These are phyloP conservation scores for Camillea tinctor DNA, from an alignment of 2,329 filamentous ascomycete genomes.

Conservation along the genomic window DNA sequence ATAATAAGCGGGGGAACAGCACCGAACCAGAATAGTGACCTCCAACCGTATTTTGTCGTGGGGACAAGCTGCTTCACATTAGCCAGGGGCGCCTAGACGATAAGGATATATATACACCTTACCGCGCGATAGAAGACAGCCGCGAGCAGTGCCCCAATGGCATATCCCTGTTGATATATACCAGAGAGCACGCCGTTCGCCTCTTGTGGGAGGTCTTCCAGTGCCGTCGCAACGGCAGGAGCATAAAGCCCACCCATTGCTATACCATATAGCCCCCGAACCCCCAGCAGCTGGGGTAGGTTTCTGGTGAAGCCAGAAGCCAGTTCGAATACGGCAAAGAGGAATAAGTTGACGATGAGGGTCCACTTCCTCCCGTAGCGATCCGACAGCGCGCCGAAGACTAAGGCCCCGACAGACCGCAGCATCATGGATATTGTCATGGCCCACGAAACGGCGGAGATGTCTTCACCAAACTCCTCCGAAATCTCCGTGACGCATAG, in stretches of 20 bases:
- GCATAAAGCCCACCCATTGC: conserved; percentile 20
- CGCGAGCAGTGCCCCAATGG: conserved; percentile 11
- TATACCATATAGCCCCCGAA: conserved; percentile 18
- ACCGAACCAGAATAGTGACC: conserved; percentile 19
- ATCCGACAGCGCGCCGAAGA: conserved; percentile 15
- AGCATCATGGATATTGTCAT: conserved; percentile 20
- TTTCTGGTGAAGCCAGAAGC: conserved; percentile 16
- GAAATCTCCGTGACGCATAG: conserved; percentile 20
- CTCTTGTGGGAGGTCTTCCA: conserved; percentile 19
- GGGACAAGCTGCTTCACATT: conserved; percentile 14
- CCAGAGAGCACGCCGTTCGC: conserved; percentile 17
- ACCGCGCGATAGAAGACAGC: conserved; percentile 20
- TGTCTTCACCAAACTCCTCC: conserved; percentile 11
- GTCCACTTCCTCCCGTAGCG: conserved; percentile 18
- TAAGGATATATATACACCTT: not conserved
- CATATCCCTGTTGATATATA: conserved; percentile 13
- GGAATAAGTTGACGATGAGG: conserved; percentile 14
- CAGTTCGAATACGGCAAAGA: conserved; percentile 18
- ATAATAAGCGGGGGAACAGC: conserved; percentile 16
- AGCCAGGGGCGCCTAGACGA: not conserved
- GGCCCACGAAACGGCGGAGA: conserved; percentile 17
- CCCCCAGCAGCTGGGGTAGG: conserved; percentile 15
- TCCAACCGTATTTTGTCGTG: conserved; percentile 15
- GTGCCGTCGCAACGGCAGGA: conserved; percentile 17
- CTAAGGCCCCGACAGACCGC: conserved; percentile 15